Evolutionary conservation across 305 asterid species (phyloP).

Genomic region (Rubia tinctorum): DNA sequence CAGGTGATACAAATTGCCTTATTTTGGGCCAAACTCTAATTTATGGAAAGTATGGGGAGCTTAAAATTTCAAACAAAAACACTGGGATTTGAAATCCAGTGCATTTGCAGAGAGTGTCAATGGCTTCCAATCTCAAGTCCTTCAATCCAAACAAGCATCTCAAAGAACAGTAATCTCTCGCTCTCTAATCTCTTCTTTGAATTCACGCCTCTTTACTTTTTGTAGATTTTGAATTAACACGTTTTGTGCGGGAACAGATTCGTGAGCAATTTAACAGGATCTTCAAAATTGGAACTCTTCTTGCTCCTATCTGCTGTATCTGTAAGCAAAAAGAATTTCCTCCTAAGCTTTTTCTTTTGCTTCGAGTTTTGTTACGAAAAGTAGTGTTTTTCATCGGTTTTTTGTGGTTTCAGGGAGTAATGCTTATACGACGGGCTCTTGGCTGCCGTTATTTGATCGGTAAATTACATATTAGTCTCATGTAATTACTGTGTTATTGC

Average conservation of each 20-base stretch:
- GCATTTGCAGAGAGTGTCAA: neutral
- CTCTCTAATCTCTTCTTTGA: neutral
- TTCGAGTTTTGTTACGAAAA: neutral
- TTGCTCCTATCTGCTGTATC: constrained; percentile 46
- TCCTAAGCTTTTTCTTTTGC: neutral
- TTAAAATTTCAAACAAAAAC: neutral
- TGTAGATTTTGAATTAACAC: neutral
- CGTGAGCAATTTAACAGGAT: constrained; percentile 82
- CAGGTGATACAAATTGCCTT: neutral
- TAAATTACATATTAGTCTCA: constrained; percentile 10
- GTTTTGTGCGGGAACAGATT: constrained; percentile 41
- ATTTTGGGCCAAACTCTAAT: neutral
- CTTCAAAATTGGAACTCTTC: constrained; percentile 65
- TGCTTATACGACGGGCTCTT: constrained; percentile 52
- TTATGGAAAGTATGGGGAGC: neutral
- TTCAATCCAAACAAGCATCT: constrained; percentile 62
- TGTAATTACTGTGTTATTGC: neutral
- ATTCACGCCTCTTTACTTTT: neutral
- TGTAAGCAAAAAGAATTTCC: constrained; percentile 23
- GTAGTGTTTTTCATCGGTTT: neutral
- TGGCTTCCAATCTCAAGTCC: constrained; percentile 45
- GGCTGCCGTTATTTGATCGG: constrained; percentile 38
- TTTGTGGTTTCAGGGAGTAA: constrained; percentile 36
- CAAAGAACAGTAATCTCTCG: constrained; percentile 58
- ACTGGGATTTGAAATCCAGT: neutral